Conservation (phyloP, 371 early-diverging fungal genomes). For the Blastocladiella emersonii region DNA sequence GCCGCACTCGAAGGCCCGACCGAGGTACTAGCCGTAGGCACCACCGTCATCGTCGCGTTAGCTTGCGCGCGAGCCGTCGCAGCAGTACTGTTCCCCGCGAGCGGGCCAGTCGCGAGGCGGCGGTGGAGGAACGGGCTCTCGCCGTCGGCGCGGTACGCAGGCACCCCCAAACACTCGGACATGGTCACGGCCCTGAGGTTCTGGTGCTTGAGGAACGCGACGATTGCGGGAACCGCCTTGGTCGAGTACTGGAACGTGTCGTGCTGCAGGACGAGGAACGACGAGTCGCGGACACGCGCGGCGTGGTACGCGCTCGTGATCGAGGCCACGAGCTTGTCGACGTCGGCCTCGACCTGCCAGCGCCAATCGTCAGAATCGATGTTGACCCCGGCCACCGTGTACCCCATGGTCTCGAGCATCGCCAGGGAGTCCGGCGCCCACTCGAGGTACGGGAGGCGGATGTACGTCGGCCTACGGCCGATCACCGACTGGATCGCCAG, state of each 20-base stretch:
- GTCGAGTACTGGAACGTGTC: neutral
- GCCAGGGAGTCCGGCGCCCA: neutral
- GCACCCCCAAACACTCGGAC: neutral
- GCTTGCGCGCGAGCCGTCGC: too few species aligned
- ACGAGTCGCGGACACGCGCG: neutral
- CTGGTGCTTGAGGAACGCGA: neutral
- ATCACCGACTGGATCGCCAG: neutral
- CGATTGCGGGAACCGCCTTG: neutral
- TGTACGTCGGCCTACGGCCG: neutral
- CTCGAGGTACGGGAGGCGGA: conserved; percentile 4
- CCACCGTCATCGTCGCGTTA: too few species aligned
- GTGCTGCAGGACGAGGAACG: neutral
- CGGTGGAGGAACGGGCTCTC: neutral
- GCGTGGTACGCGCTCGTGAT: neutral
- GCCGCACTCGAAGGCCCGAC: too few species aligned
- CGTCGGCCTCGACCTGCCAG: neutral
- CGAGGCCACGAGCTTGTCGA: neutral
- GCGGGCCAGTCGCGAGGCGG: neutral
- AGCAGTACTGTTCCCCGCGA: too few species aligned
- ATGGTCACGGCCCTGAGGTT: neutral
- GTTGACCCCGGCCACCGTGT: neutral
- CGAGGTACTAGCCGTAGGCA: too few species aligned
- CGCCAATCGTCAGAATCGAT: neutral
- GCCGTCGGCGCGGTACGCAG: neutral
- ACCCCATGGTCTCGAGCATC: neutral